Evolutionary conservation across 2,329 filamentous ascomycete species (phyloP).

Genomic region (Colletotrichum viniferum): DNA sequence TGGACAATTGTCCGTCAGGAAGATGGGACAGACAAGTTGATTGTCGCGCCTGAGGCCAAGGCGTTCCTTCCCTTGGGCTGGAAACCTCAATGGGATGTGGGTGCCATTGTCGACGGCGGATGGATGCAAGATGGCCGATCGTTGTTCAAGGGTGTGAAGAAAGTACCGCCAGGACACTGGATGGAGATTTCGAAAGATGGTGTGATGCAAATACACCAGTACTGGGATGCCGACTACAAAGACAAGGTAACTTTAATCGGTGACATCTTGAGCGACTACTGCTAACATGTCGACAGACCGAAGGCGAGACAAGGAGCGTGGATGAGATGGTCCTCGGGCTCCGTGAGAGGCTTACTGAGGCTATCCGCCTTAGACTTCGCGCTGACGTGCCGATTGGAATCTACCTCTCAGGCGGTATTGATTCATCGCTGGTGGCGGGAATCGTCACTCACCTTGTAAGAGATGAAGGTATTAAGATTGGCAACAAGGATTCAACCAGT

Average conservation of each 20-base stretch:
- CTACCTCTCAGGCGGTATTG: constrained; percentile 61
- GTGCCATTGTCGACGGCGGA: constrained; percentile 44
- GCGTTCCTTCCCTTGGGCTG: constrained; percentile 55
- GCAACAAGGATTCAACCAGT: constrained; percentile 35
- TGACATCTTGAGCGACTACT: fast-evolving
- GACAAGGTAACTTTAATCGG: constrained; percentile 45
- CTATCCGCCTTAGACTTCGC: constrained; percentile 53
- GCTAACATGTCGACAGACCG: constrained; percentile 23
- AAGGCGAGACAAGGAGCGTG: constrained; percentile 44
- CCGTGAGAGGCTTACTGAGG: constrained; percentile 52
- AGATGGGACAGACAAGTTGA: constrained; percentile 32
- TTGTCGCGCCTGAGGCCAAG: constrained; percentile 58
- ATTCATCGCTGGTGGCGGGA: constrained; percentile 60
- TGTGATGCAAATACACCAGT: constrained; percentile 41
- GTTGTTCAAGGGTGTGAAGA: constrained; percentile 51
- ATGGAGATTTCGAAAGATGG: constrained; percentile 40
- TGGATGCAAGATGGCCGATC: constrained; percentile 51
- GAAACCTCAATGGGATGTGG: constrained; percentile 57
- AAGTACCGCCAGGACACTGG: constrained; percentile 49
- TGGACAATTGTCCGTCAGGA: constrained; percentile 38
- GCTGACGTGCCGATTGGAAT: constrained; percentile 63
- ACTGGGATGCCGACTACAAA: constrained; percentile 58
- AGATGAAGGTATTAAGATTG: constrained; percentile 48
- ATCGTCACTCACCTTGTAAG: constrained; percentile 56
- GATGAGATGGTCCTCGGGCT: constrained; percentile 57